Evolutionary conservation across 306 rosid species (phyloP).

Genomic region (Carpinus viminea): DNA sequence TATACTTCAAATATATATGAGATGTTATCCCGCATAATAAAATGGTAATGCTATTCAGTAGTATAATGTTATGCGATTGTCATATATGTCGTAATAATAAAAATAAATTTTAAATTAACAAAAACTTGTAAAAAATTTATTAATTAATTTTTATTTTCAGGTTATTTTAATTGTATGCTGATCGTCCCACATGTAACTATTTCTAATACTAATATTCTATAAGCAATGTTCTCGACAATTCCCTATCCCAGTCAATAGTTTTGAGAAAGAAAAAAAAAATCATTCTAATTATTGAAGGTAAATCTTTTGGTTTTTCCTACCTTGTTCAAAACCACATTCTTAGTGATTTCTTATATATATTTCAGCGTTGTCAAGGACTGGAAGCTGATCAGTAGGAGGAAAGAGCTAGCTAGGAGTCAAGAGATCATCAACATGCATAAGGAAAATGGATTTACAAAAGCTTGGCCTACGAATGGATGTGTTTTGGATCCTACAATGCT

Average conservation of each 20-base stretch:
- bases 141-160: too few relatives aligned
- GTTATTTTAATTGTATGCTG: too few relatives aligned
- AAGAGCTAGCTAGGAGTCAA: not conserved
- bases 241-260: not conserved
- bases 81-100: too few relatives aligned
- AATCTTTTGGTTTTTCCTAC: too few relatives aligned
- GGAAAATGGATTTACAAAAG: conserved; percentile 22
- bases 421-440: conserved; percentile 1
- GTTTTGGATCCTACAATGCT: conserved; percentile 20
- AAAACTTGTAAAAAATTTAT: too few relatives aligned
- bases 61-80: too few relatives aligned
- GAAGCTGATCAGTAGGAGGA: not conserved
- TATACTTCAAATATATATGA: too few relatives aligned
- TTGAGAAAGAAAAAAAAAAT: too few relatives aligned
- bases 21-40: too few relatives aligned
- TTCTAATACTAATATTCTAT: not conserved
- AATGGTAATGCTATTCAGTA: too few relatives aligned
- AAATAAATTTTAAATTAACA: too few relatives aligned
- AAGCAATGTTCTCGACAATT: not conserved
- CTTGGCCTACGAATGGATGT: conserved; percentile 5
- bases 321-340: not conserved
- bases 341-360: not conserved
- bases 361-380: not conserved
- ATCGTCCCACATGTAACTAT: not conserved
- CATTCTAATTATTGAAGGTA: too few relatives aligned